phyloP scores from a whole-genome alignment of 2,329 filamentous ascomycete species.

The Colletotrichum sojae region DNA sequence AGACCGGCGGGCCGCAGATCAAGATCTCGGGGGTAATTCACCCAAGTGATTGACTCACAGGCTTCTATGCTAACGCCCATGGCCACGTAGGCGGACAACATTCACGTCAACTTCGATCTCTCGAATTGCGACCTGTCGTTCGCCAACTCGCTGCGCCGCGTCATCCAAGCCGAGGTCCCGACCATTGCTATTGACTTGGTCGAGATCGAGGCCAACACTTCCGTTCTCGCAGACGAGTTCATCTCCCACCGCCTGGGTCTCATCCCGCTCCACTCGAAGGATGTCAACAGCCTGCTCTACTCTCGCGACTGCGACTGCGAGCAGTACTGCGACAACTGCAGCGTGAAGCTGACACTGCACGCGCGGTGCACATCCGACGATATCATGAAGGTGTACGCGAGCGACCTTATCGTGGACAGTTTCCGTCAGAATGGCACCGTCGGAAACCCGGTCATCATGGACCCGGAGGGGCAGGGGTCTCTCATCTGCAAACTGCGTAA shows the following conservation, averaged over 20 bases:
- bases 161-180: slow-evolving; percentile 93
- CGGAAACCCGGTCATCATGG: slow-evolving; percentile 86
- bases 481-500: slow-evolving; percentile 92
- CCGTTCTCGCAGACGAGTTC: slow-evolving; percentile 97
- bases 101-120: slow-evolving; percentile 92
- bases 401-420: slow-evolving; percentile 83
- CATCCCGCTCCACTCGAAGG: slow-evolving; percentile 87
- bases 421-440: slow-evolving; percentile 80
- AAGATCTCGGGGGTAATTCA: slow-evolving; percentile 70
- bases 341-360: slow-evolving; percentile 86
- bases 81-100: slow-evolving; percentile 76
- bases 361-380: slow-evolving; percentile 88
- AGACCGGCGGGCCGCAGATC: slow-evolving; percentile 69
- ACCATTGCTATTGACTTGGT: slow-evolving; percentile 96
- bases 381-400: slow-evolving; percentile 93
- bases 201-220: slow-evolving; percentile 92
- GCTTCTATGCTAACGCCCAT: slow-evolving; percentile 37
- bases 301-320: slow-evolving; percentile 97
- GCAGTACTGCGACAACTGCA: slow-evolving; percentile 92
- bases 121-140: slow-evolving; percentile 91
- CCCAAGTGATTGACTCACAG: neutral
- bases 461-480: slow-evolving; percentile 84
- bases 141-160: slow-evolving; percentile 91
- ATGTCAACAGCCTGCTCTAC: slow-evolving; percentile 86
- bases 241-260: slow-evolving; percentile 93